Base-by-base conservation (phyloP, 805 yeast genomes). In the Candida maris region DNA sequence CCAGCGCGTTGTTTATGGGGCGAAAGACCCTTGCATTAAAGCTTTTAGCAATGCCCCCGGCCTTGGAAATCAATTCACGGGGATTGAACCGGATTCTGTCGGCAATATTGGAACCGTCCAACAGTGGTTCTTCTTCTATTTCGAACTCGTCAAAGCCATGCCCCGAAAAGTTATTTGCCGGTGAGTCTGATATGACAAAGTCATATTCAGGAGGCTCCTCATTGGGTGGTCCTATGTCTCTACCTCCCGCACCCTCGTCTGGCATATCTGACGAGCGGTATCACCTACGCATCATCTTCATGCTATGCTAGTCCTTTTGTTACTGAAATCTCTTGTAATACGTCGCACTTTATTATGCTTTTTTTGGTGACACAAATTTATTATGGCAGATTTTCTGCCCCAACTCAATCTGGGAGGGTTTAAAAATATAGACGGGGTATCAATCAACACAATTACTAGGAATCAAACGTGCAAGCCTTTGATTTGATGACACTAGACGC, bases 1-100 rank as follows among this genome's bases (percentile, higher is more conserved):
- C 79, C 35, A 73, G 49, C 16, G 70, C 68, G 18, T 58, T 62
- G 18, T 66, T 50, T 10, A 74, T 57, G 4, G 78, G 79, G 24
- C 57, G 53, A 22, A 70, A 64, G 10, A 73, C 51, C 27, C 57
- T 44, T 26, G 51, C 51, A 35, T 58, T 67, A 51, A 71, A 56
- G 32, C 56, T 56, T 27, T 48, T 45, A 6, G 72, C 71, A 30
- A 67, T 50, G n/a, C 61, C 48, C 5, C 66, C 65, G 1, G 75
- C 73, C 33, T 73, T 56, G 20, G 37, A 34, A 12, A 70, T 41
- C 23, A 56, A 29, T 19, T 44, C 42, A 30, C 52, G 45, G 8
- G 56, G 46, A 35, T 38, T 37, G 19, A 41, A 34, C 22, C 48
- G 30, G 8, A 19, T 19, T 17, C 39, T 27, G 3, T 30, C 30